A percentile compares a stretch with the other conserved stretches of the same genome.
Evolutionary conservation across 2,329 filamentous ascomycete species (phyloP).

Genomic region (Penicillium hesseltinei): DNA sequence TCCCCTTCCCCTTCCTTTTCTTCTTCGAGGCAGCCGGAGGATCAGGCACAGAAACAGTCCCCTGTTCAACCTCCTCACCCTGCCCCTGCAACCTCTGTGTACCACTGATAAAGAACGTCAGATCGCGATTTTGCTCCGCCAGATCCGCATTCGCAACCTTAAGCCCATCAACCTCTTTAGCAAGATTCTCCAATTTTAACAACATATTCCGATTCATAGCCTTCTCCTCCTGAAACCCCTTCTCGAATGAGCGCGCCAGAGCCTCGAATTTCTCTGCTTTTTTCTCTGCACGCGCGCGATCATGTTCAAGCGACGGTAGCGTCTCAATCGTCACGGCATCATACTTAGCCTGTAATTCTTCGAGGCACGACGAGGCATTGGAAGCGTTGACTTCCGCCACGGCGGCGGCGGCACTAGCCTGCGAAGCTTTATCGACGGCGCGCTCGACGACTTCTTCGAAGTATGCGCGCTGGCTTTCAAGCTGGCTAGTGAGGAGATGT

Average conservation of each 20-base stretch:
- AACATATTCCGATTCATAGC: constrained; percentile 76
- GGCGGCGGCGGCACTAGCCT: constrained; percentile 59
- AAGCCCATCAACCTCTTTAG: constrained; percentile 57
- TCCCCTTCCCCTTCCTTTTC: constrained; percentile 36
- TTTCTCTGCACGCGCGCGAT: constrained; percentile 65
- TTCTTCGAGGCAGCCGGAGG: constrained; percentile 48
- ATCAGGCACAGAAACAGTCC: constrained; percentile 66
- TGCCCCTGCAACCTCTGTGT: constrained; percentile 73
- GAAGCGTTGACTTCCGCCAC: constrained; percentile 63
- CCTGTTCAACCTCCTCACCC: constrained; percentile 72
- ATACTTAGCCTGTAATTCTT: constrained; percentile 58
- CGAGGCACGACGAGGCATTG: constrained; percentile 55
- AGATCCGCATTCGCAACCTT: constrained; percentile 67
- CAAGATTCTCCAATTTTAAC: constrained; percentile 69
- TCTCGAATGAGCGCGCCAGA: constrained; percentile 71
- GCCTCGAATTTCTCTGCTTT: constrained; percentile 70
- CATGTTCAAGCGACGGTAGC: constrained; percentile 68
- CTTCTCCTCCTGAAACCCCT: constrained; percentile 82
- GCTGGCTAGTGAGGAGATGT: constrained; percentile 84
- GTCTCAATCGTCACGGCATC: constrained; percentile 54
- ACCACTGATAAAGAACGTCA: constrained; percentile 83
- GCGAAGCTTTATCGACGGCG: constrained; percentile 81
- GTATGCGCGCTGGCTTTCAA: constrained; percentile 88
- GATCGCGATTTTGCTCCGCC: constrained; percentile 80
- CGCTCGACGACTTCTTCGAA: constrained; percentile 91